Percentiles rank a stretch among this genome's conserved stretches.
Conservation (phyloP, 2,329 filamentous ascomycete species). For the Ceratocystis harringtonii region DNA sequence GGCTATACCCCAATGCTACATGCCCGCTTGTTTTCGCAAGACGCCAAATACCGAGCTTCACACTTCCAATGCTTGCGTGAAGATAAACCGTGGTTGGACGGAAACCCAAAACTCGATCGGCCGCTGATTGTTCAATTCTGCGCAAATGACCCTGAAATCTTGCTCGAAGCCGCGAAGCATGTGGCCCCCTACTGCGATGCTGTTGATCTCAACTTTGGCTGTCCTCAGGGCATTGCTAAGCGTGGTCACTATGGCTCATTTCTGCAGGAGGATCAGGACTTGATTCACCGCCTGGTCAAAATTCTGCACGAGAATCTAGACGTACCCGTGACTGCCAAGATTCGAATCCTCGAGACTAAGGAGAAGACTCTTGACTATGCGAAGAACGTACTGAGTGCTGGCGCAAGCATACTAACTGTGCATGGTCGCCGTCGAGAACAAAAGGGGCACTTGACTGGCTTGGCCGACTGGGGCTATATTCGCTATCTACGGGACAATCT, state of each 20-base stretch:
- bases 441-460: conserved; percentile 85
- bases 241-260: conserved; percentile 89
- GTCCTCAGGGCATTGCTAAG: conserved; percentile 86
- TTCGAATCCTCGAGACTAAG: conserved; percentile 71
- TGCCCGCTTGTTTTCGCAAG: conserved; percentile 71
- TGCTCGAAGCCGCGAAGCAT: conserved; percentile 62
- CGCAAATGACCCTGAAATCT: conserved; percentile 67
- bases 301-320: conserved; percentile 64
- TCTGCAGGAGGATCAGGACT: conserved; percentile 76
- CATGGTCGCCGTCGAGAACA: conserved; percentile 82
- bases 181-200: conserved; percentile 85
- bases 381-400: conserved; percentile 68
- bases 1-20: conserved; percentile 96
- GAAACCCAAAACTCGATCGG: conserved; percentile 68
- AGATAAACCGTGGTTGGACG: conserved; percentile 52
- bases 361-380: conserved; percentile 85
- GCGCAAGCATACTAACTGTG: conserved; percentile 84
- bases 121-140: conserved; percentile 96
- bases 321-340: conserved; percentile 87
- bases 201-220: conserved; percentile 88
- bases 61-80: conserved; percentile 53
- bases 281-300: conserved; percentile 71
- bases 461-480: conserved; percentile 85
- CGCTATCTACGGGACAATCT: conserved; percentile 68
- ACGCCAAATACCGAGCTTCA: conserved; percentile 56